These are phyloP conservation scores for Pseudonitzschia multiseries DNA, from an alignment of 108 stramenopile species.

Conservation along the genomic window DNA sequence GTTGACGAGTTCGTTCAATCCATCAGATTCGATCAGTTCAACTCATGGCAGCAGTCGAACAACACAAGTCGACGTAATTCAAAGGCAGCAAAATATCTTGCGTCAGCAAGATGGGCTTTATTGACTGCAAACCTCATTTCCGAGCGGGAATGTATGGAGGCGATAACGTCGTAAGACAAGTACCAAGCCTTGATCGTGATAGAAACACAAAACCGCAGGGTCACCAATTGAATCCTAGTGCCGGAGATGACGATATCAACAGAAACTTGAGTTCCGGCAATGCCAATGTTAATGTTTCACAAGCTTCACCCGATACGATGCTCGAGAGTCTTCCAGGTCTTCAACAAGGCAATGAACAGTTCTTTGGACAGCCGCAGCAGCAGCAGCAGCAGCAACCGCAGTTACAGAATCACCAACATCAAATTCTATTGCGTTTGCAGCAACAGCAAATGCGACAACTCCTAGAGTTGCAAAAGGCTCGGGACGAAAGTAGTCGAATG, in stretches of 20 bases:
- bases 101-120: slow-evolving; percentile 4
- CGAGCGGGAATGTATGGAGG: background rate
- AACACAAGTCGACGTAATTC: background rate
- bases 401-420: background rate
- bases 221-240: background rate
- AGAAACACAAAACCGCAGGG: background rate
- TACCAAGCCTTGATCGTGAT: background rate
- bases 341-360: background rate
- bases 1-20: background rate
- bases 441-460: slow-evolving; percentile 7
- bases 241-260: background rate
- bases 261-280: background rate
- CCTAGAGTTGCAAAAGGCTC: background rate
- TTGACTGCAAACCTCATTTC: background rate
- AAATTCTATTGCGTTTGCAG: background rate
- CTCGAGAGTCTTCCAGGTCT: background rate
- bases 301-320: background rate
- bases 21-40: background rate
- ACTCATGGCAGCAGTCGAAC: background rate
- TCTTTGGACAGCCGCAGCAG: background rate
- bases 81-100: slow-evolving; percentile 3
- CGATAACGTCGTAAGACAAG: background rate
- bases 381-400: slow-evolving; percentile 8
- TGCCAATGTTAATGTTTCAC: background rate
- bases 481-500: slow-evolving; percentile 1